phyloP scores from a whole-genome alignment of 768 basidiomycete genomes.

The Tephrocybe sp. region DNA sequence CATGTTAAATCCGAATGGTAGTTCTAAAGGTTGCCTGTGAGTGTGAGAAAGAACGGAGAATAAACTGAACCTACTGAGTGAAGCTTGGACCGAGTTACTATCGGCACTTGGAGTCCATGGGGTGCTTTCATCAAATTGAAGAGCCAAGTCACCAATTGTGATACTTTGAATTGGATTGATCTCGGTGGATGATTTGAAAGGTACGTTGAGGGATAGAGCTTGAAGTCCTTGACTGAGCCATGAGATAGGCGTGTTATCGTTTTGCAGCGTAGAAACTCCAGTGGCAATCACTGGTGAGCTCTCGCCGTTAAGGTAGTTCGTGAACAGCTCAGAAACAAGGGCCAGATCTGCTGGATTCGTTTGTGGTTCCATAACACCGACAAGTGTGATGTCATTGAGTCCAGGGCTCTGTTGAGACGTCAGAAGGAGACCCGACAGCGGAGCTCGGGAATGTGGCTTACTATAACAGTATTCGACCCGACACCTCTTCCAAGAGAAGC shows the following conservation, averaged over 20 bases:
- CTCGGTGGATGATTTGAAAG: slow-evolving; percentile 47
- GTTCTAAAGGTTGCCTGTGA: slow-evolving; percentile 32
- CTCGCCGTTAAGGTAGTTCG: slow-evolving; percentile 67
- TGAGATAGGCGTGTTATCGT: slow-evolving; percentile 52
- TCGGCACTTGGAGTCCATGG: slow-evolving; percentile 59
- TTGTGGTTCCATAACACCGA: slow-evolving; percentile 55
- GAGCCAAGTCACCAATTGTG: slow-evolving; percentile 54
- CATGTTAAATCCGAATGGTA: slow-evolving; percentile 71
- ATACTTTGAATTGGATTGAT: slow-evolving; percentile 69
- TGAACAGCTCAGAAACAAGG: slow-evolving; percentile 61
- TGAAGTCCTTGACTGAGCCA: slow-evolving; percentile 67
- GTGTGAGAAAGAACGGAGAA: neutral
- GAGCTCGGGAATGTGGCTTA: slow-evolving; percentile 25
- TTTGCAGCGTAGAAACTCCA: slow-evolving; percentile 56
- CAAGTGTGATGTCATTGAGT: slow-evolving; percentile 55
- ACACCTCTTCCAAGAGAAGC: slow-evolving; percentile 56
- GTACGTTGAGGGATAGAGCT: slow-evolving; percentile 56
- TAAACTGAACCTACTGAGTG: slow-evolving; percentile 39
- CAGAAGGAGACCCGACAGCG: slow-evolving; percentile 1
- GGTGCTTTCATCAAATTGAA: slow-evolving; percentile 48
- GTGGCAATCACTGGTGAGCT: slow-evolving; percentile 54
- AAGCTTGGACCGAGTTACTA: slow-evolving; percentile 58
- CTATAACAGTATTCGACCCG: slow-evolving; percentile 48
- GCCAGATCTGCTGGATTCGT: slow-evolving; percentile 40
- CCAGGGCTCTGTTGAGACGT: slow-evolving; percentile 40